phyloP scores from a whole-genome alignment of 2,329 filamentous ascomycete species.

The Teratosphaeria epicoccoides region DNA sequence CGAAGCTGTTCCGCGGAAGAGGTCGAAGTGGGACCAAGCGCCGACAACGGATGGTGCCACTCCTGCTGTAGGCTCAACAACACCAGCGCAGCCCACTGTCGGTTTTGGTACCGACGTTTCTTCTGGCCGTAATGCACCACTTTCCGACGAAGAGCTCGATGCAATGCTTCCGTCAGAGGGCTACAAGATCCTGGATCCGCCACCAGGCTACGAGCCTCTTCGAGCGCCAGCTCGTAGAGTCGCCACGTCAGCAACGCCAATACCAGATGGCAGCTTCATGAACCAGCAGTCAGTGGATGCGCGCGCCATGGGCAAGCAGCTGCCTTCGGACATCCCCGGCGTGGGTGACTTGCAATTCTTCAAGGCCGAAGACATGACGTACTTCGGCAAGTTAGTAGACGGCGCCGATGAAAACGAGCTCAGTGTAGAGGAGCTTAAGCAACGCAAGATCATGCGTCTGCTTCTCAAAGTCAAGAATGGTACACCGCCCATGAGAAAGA shows the following conservation, averaged over 20 bases:
- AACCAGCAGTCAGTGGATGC: slow-evolving; percentile 90
- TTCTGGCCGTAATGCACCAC: slow-evolving; percentile 58
- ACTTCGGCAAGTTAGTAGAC: slow-evolving; percentile 95
- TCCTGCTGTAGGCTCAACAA: slow-evolving; percentile 63
- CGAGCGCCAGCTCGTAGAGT: slow-evolving; percentile 66
- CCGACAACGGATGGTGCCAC: slow-evolving; percentile 58
- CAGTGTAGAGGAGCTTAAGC: slow-evolving; percentile 90
- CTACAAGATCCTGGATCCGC: slow-evolving; percentile 83
- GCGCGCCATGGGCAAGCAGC: slow-evolving; percentile 72
- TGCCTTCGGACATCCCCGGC: slow-evolving; percentile 90
- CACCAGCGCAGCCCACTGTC: slow-evolving; percentile 50
- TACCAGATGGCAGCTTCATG: slow-evolving; percentile 70
- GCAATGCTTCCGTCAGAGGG: slow-evolving; percentile 79
- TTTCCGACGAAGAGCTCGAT: slow-evolving; percentile 92
- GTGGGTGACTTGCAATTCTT: slow-evolving; percentile 96
- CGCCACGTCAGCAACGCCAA: slow-evolving; percentile 60
- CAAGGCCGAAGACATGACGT: slow-evolving; percentile 97
- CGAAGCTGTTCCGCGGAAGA: slow-evolving; percentile 53
- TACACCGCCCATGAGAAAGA: slow-evolving; percentile 97
- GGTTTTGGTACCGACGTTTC: slow-evolving; percentile 74
- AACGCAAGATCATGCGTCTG: slow-evolving; percentile 95
- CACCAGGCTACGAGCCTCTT: slow-evolving; percentile 81
- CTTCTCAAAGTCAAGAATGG: slow-evolving; percentile 98
- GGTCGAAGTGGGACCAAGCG: slow-evolving; percentile 87
- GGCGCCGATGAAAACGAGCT: slow-evolving; percentile 83